Conservation (phyloP, 345 rosid genomes). For the Ceriops zippeliana region DNA sequence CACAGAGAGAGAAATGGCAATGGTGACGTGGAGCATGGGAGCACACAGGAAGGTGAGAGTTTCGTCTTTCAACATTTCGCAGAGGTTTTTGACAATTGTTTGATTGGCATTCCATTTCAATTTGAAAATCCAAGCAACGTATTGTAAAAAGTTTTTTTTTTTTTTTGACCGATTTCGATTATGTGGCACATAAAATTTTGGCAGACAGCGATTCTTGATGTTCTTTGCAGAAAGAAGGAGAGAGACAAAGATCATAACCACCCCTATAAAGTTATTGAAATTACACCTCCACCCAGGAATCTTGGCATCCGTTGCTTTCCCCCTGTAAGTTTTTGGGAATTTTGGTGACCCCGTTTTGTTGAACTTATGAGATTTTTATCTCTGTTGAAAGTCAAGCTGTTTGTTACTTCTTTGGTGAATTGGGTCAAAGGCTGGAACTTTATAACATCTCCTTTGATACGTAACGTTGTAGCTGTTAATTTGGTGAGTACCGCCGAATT, state of each 20-base stretch:
- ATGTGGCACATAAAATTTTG: background rate
- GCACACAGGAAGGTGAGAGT: conserved; percentile 42
- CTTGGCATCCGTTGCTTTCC: conserved; percentile 90
- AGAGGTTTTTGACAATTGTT: background rate
- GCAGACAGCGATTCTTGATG: conserved; percentile 35
- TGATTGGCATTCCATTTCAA: background rate
- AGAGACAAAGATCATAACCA: conserved; percentile 49
- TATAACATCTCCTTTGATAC: background rate
- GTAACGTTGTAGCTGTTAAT: background rate
- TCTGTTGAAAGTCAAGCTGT: background rate
- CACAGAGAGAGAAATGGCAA: conserved; percentile 27
- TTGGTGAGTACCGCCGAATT: background rate
- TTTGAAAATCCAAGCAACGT: background rate
- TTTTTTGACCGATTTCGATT: background rate
- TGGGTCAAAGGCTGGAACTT: background rate
- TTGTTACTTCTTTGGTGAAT: background rate
- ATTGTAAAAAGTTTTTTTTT: background rate
- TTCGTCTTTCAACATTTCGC: background rate
- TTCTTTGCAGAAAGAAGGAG: conserved; percentile 72
- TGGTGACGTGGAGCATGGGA: conserved; percentile 36
- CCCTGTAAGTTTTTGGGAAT: conserved; percentile 40
- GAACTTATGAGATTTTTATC: background rate
- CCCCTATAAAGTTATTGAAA: conserved; percentile 85
- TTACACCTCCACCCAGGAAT: conserved; percentile 88
- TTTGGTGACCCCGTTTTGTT: background rate